Conservation (phyloP, 2,329 filamentous ascomycete genomes). For the Fonsecaea nubica region DNA sequence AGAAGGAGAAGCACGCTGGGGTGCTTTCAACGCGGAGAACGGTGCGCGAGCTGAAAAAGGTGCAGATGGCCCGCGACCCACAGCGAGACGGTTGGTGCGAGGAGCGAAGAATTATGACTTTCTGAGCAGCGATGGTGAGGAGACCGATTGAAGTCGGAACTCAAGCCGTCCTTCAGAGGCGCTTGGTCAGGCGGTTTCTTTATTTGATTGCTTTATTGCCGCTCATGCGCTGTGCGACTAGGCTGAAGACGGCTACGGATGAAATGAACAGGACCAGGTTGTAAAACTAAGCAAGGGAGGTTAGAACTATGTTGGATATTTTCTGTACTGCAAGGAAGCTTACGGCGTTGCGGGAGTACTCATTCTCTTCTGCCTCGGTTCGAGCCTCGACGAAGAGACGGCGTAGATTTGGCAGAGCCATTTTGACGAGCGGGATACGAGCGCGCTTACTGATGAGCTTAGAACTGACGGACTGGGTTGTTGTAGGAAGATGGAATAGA, state of each 20-base stretch:
- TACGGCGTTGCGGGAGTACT: constrained; percentile 91
- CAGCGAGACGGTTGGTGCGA: constrained; percentile 50
- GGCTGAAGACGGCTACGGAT: constrained; percentile 90
- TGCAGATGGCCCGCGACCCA: constrained; percentile 44
- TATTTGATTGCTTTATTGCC: constrained; percentile 47
- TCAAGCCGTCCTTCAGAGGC: too few relatives aligned
- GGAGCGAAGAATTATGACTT: constrained; percentile 62
- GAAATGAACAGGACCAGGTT: constrained; percentile 97
- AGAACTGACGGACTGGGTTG: background rate
- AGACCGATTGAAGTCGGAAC: constrained; percentile 51
- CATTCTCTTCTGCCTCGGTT: constrained; percentile 90
- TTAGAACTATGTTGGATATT: constrained; percentile 6
- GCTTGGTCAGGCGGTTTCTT: constrained; percentile 18
- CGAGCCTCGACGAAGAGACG: constrained; percentile 94
- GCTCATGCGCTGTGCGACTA: constrained; percentile 85
- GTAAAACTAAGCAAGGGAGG: constrained; percentile 73
- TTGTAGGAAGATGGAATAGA: background rate
- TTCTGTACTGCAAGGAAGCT: constrained; percentile 43
- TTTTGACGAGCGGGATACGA: constrained; percentile 5
- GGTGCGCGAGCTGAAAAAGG: constrained; percentile 41
- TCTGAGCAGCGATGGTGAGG: constrained; percentile 72
- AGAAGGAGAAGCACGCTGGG: constrained; percentile 82
- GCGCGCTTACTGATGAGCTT: background rate
- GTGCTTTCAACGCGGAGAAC: constrained; percentile 56
- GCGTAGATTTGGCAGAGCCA: constrained; percentile 82